Percentiles rank a stretch among this genome's conserved stretches.
phyloP scores from a whole-genome alignment of 148 eudicot genomes.

The Rhododendron henanense region DNA sequence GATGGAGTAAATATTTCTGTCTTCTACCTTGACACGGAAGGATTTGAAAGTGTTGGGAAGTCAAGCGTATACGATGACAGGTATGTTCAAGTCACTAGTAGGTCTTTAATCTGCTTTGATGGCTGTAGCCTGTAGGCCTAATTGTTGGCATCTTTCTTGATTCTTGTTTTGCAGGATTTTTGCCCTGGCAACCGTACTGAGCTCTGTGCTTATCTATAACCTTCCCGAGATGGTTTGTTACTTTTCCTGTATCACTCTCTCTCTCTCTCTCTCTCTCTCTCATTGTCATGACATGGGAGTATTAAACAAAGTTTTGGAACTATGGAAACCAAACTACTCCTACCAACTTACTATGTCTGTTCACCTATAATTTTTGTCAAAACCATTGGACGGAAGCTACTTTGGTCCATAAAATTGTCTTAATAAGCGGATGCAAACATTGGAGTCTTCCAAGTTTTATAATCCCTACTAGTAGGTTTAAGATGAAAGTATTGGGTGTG shows the following conservation, averaged over 20 bases:
- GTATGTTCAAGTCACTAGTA: conserved; percentile 28
- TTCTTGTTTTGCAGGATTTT: conserved; percentile 65
- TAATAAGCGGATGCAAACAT: background rate
- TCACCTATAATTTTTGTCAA: background rate
- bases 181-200: conserved; percentile 89
- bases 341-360: background rate
- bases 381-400: background rate
- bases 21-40: conserved; percentile 94
- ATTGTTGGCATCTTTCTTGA: conserved; percentile 12
- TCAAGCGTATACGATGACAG: conserved; percentile 96
- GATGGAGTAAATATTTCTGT: conserved; percentile 81
- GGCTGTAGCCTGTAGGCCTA: conserved; percentile 11
- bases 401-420: background rate
- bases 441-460: background rate
- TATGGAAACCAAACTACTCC: background rate
- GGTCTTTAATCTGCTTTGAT: conserved; percentile 11
- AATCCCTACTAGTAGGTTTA: background rate
- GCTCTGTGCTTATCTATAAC: conserved; percentile 90
- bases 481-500: background rate
- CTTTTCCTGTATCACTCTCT: background rate
- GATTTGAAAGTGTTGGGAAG: conserved; percentile 98
- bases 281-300: background rate
- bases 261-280: background rate
- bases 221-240: conserved; percentile 79
- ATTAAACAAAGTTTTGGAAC: background rate